Evolutionary conservation across 2,329 filamentous ascomycete species (phyloP).

Genomic region (Cladosporium austrohemisphaericum): DNA sequence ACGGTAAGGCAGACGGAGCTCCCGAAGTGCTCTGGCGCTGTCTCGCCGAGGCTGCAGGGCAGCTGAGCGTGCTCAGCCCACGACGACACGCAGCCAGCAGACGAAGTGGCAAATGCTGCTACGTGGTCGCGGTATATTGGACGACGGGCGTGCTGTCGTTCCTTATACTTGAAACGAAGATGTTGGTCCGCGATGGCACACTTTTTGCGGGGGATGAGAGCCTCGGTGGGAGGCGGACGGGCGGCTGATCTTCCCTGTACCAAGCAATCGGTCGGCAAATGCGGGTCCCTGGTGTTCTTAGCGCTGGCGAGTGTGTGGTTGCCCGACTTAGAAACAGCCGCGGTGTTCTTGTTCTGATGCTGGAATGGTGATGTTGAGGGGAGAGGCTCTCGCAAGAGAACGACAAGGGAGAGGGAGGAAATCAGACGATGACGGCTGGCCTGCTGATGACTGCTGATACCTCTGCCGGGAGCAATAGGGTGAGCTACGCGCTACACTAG

Average conservation of each 20-base stretch:
- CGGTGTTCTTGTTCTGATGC: background rate
- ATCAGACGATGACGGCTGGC: background rate
- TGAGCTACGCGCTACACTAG: background rate
- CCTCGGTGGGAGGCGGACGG: background rate
- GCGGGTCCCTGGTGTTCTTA: constrained; percentile 6
- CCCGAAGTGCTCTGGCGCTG: constrained; percentile 6
- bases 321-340: background rate
- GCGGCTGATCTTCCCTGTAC: background rate
- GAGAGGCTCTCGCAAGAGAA: background rate
- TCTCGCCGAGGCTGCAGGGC: constrained; percentile 5
- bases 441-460: background rate
- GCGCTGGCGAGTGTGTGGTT: background rate
- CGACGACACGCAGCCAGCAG: background rate
- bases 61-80: constrained; percentile 6
- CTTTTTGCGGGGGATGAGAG: too few species aligned
- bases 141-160: background rate
- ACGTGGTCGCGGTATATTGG: constrained; percentile 15
- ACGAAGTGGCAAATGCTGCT: constrained; percentile 5
- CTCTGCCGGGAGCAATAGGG: background rate
- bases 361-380: background rate
- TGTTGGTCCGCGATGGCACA: too few species aligned
- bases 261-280: constrained; percentile 4
- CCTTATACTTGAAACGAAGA: too few species aligned
- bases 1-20: constrained; percentile 8
- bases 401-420: background rate